Conservation (phyloP, 73 alveolate genomes). For the Blepharisma japonicum region DNA sequence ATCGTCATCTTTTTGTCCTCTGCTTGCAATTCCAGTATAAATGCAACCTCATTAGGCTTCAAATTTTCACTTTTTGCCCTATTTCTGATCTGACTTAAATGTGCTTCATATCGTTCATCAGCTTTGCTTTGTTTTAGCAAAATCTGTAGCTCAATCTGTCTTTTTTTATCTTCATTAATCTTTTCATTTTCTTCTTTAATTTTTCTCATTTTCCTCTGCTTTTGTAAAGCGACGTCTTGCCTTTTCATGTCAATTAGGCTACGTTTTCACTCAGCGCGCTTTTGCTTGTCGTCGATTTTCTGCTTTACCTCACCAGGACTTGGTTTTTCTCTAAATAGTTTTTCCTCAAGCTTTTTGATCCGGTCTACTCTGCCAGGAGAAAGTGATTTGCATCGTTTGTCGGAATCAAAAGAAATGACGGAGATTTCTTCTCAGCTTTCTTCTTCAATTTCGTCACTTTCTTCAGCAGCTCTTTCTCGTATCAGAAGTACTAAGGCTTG, state of each 20-base stretch:
- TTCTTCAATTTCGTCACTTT: background rate
- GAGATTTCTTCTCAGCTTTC: background rate
- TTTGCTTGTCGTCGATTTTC: background rate
- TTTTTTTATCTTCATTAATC: slow-evolving; percentile 5
- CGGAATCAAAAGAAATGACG: background rate
- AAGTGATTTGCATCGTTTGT: slow-evolving; percentile 1
- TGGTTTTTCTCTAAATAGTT: slow-evolving; percentile 5
- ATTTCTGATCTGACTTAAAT: background rate
- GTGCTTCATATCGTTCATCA: slow-evolving; percentile 30
- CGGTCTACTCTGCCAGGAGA: background rate
- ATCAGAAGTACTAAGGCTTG: background rate
- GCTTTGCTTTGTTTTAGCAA: slow-evolving; percentile 14
- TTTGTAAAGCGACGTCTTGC: slow-evolving; percentile 13
- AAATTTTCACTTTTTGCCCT: slow-evolving; percentile 29
- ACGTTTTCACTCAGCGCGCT: slow-evolving; percentile 11
- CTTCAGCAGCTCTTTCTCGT: slow-evolving; percentile 24
- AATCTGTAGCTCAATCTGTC: background rate
- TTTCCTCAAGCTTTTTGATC: slow-evolving; percentile 2
- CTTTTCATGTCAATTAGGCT: background rate
- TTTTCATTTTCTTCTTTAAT: background rate
- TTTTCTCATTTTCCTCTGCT: slow-evolving; percentile 1
- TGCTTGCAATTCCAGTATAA: slow-evolving; percentile 19
- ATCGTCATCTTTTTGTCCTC: slow-evolving; percentile 13
- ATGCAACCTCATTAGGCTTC: slow-evolving; percentile 27
- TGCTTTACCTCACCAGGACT: background rate